Evolutionary conservation across 169 alveolate genomes (phyloP).

Genomic region (Plasmodium billcollinsi): DNA sequence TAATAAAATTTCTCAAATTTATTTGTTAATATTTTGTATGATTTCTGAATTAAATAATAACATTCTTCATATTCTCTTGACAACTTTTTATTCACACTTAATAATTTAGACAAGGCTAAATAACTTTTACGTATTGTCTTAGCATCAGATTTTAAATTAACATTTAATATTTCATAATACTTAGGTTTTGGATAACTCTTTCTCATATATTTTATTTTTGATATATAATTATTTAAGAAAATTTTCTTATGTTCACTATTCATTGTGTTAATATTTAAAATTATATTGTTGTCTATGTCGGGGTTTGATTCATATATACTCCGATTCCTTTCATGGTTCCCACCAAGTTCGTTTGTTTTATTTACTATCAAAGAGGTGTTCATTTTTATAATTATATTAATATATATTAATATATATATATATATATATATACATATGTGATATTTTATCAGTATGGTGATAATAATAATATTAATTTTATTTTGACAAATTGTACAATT

Average conservation of each 20-base stretch:
- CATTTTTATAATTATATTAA: not conserved
- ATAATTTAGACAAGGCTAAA: conserved; percentile 37
- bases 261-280: conserved; percentile 27
- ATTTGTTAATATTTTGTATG: conserved; percentile 35
- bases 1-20: conserved; percentile 62
- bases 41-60: conserved; percentile 41
- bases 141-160: conserved; percentile 16
- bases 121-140: conserved; percentile 64
- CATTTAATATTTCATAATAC: conserved; percentile 55
- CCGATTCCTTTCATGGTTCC: not conserved
- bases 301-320: not conserved
- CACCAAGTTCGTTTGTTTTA: conserved; percentile 5
- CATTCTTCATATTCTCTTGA: conserved; percentile 62
- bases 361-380: not conserved
- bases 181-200: conserved; percentile 10
- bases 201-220: conserved; percentile 33
- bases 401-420: too few relatives aligned
- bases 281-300: conserved; percentile 3
- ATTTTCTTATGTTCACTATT: conserved; percentile 36
- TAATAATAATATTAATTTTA: too few relatives aligned
- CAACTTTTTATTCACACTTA: conserved; percentile 51
- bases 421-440: too few relatives aligned
- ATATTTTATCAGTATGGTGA: too few relatives aligned
- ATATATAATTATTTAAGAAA: conserved; percentile 30
- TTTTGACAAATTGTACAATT: too few relatives aligned